Base-by-base conservation (phyloP, 192 early-diverging fungal species). In the Umbelopsis vinacea region DNA sequence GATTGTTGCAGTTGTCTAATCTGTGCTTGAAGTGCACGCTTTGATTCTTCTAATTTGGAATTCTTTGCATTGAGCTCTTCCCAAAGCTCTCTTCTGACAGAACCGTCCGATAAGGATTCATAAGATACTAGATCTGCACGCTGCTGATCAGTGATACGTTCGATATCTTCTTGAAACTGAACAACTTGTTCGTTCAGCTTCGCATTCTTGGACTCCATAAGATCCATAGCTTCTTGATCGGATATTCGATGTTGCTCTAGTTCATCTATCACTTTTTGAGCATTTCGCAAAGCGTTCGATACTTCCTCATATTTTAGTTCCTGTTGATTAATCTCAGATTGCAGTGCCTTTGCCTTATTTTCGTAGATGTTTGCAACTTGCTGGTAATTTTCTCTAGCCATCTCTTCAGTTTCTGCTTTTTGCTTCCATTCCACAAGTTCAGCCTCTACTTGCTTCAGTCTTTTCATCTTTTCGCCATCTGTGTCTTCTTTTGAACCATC, bases 151-250 rank as follows among this genome's bases (percentile, higher is more conserved):
- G 29, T 26, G 12, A 57, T 57, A 6, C 26, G 10, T 10, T 57
- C 54, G 11, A 57, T 57, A 15, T 57, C 54, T 57, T 57, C 54
- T 57, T 57, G 54, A 29, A 57, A 24, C 23, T 57, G 22, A 6
- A 29, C 7, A 3, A 57, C 54, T 24, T 57, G 22, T 26, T 57
- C 54, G 14, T 14, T 57, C 24, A 57, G 14, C 14, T 24, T 57
- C 12, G 21, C 26, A 29, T 26, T 57, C 14, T 29, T 57, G 54
- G 7, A 11, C 14, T 57, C 54, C 26, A 57, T 15, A 9, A 57
- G 24, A 11, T 57, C 54, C 6, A 57, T 57, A 1, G 54, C 26
- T 33, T 57, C 54, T 57, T 35, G 22, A 15, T 57, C 54, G 3
- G 26, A 21, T 26, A 57, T 29, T 0, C 3, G 6, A 57, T 23